A percentile compares a stretch with the other conserved stretches of the same genome.
phyloP scores from a whole-genome alignment of 2,329 filamentous ascomycete species.

The Xylariaceae sp. region DNA sequence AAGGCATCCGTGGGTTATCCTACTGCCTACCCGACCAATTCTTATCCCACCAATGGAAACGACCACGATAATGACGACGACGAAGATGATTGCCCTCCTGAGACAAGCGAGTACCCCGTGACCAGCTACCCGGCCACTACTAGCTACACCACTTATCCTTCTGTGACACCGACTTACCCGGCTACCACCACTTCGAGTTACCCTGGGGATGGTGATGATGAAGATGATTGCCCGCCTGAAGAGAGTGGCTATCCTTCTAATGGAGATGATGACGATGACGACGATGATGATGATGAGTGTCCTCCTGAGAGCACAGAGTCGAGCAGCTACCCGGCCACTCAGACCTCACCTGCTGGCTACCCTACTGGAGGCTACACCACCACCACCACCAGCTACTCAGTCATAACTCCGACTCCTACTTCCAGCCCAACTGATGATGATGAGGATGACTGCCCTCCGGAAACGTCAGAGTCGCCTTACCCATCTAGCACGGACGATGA shows the following conservation, averaged over 20 bases:
- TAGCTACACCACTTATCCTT: constrained; percentile 8
- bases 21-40: constrained; percentile 6
- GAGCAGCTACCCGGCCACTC: background rate
- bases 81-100: constrained; percentile 14
- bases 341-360: background rate
- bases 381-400: background rate
- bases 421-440: constrained; percentile 1
- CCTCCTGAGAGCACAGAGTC: constrained; percentile 11
- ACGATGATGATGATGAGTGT: constrained; percentile 10
- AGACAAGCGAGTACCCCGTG: constrained; percentile 4
- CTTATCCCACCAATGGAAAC: constrained; percentile 7
- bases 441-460: constrained; percentile 1
- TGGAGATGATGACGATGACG: no score
- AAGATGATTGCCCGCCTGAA: constrained; percentile 7
- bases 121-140: background rate
- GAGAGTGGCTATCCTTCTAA: background rate
- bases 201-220: constrained; percentile 8
- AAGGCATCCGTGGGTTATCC: constrained; percentile 5
- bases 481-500: constrained; percentile 1
- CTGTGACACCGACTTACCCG: constrained; percentile 12
- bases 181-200: constrained; percentile 4
- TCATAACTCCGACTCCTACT: background rate
- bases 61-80: constrained; percentile 11
- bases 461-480: background rate
- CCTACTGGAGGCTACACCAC: constrained; percentile 2